Percentiles rank a stretch among this genome's conserved stretches.
These are phyloP conservation scores for Protea cynaroides DNA, from an alignment of 164 flowering plant species.

Conservation along the genomic window DNA sequence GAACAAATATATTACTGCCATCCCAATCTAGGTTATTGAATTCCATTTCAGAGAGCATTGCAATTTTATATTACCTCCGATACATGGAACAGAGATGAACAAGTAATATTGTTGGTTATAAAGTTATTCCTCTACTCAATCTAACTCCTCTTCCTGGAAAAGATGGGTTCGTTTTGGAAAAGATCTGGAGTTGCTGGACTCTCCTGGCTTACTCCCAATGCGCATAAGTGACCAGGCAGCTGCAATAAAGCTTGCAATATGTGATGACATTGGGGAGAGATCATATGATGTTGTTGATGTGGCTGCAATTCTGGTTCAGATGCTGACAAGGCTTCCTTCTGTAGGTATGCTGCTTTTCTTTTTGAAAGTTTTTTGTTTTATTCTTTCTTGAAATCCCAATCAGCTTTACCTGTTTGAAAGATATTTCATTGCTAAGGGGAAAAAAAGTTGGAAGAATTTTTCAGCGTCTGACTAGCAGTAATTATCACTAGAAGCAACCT, in stretches of 20 bases:
- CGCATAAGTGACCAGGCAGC: constrained; percentile 85
- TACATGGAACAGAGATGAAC: neutral
- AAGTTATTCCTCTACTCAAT: constrained; percentile 2
- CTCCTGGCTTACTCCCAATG: constrained; percentile 98
- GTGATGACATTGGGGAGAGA: constrained; percentile 99
- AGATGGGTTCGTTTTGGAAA: constrained; percentile 94
- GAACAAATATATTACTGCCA: neutral
- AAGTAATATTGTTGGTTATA: neutral
- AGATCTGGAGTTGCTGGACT: constrained; percentile 86
- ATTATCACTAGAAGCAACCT: neutral
- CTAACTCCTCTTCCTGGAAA: constrained; percentile 7
- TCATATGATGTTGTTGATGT: constrained; percentile 83
- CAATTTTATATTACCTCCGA: neutral
- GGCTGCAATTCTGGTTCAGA: constrained; percentile 87
- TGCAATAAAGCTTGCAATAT: constrained; percentile 94
- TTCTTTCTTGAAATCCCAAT: constrained; percentile 1
- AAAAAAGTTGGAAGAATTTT: neutral
- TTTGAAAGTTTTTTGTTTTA: neutral
- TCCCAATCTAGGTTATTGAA: neutral
- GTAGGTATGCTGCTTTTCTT: constrained; percentile 43
- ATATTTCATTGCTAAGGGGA: neutral
- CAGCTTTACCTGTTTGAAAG: neutral
- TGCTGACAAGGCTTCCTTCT: constrained; percentile 67
- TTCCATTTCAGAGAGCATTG: neutral
- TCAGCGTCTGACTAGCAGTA: neutral